These are phyloP conservation scores for Ambrosiella beaveri DNA, from an alignment of 2,329 filamentous ascomycete genomes.

Conservation along the genomic window DNA sequence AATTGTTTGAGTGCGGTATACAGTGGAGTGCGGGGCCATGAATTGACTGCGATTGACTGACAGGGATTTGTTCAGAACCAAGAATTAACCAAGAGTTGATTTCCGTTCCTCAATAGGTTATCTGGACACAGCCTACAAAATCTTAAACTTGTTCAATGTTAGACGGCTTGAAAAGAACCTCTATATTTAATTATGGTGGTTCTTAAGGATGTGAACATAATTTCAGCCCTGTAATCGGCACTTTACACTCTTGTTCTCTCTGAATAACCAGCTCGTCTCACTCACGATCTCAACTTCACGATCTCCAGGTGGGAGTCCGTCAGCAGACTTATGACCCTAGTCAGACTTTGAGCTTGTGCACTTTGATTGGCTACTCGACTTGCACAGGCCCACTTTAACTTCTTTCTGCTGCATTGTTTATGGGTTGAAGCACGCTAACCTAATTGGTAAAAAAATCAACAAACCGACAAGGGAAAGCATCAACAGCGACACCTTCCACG, in stretches of 20 bases:
- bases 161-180: neutral
- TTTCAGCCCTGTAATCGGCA: neutral
- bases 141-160: too few species aligned
- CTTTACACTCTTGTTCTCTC: neutral
- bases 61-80: neutral
- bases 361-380: neutral
- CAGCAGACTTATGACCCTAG: neutral
- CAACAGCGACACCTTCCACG: neutral
- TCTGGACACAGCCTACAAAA: too few species aligned
- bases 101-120: neutral
- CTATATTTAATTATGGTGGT: neutral
- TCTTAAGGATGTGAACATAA: neutral
- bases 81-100: neutral
- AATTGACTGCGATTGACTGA: neutral
- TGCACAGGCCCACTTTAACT: neutral
- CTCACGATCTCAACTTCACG: neutral
- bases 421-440: conserved; percentile 2
- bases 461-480: conserved; percentile 5
- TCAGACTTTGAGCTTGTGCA: neutral
- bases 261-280: neutral
- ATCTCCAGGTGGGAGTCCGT: neutral
- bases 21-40: neutral
- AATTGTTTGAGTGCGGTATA: neutral
- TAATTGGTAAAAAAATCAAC: conserved; percentile 5
- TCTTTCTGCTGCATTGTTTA: conserved; percentile 1